Base-by-base conservation (phyloP, 2,329 filamentous ascomycete species). In the Curvularia lunata region DNA sequence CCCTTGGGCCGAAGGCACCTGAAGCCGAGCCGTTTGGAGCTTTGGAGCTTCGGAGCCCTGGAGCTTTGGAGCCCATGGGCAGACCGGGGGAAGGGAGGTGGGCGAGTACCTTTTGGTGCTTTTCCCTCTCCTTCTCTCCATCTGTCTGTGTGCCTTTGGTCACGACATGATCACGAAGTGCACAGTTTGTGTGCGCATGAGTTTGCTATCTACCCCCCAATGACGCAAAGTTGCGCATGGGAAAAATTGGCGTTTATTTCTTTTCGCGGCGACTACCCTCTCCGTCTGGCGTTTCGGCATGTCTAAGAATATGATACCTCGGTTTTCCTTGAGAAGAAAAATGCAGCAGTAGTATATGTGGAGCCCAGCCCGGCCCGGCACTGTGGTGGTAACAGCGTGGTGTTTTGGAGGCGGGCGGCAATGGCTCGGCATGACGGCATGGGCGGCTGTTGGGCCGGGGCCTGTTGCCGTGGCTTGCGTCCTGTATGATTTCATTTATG, bases 241-340 rank as follows among this genome's bases (percentile, higher is more conserved):
- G 45, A 59, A 56, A 52, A 59, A 50, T 16, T 40, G 59, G 56
- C 43, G 40, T 43, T 52, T 49, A 25, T 48, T 25, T 16, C 6
- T 38, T 23, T 34, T 18, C 5, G 30, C 19, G 52, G 56, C 56
- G 52, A 59, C 40, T 47, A 52, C 47, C 52, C 52, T 34, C 13
- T 16, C 48, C 51, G 45, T 53, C 48, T 41, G 59, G 59, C 59
- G 59, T 61, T 61, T 34, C 32, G 52, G 59, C 56, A 61, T 56
- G 38, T 56, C 32, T 37, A 54, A 43, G 48, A 56, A 61, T 54
- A 61, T 59, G 59, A 61, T 61, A 59, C 59, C 56, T 61, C 41
- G 48, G 45, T 56, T 59, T 59, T 56, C 48, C 56, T 50, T 50
- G 32, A 27, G 51, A 41, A 28, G 19, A 46, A 54, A 58, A 58